Conservation (phyloP, 2,329 filamentous ascomycete genomes). For the Acrodontium crateriforme region DNA sequence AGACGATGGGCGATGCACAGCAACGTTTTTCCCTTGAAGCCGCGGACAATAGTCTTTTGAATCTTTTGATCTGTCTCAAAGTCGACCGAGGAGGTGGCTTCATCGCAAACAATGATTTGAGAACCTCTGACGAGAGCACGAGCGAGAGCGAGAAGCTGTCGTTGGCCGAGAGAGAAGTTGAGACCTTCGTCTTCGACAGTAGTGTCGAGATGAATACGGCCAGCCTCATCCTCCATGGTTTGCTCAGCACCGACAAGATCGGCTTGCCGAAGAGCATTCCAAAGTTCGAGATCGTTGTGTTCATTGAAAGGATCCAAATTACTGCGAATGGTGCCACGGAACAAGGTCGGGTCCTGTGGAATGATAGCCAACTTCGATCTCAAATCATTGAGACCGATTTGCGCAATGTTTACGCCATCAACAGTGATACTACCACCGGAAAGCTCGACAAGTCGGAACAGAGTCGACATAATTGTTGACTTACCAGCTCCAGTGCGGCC, state of each 20-base stretch:
- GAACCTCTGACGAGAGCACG: slow-evolving; percentile 76
- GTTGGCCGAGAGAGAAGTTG: slow-evolving; percentile 89
- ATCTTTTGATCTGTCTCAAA: slow-evolving; percentile 97
- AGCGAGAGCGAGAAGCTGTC: slow-evolving; percentile 88
- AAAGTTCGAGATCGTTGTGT: slow-evolving; percentile 63
- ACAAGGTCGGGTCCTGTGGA: slow-evolving; percentile 71
- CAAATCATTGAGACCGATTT: slow-evolving; percentile 59
- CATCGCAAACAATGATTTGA: slow-evolving; percentile 92
- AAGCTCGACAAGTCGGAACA: slow-evolving; percentile 54
- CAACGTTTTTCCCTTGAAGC: slow-evolving; percentile 75
- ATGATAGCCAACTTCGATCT: slow-evolving; percentile 63
- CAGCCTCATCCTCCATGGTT: slow-evolving; percentile 29
- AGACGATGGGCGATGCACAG: slow-evolving; percentile 87
- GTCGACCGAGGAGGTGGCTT: slow-evolving; percentile 84
- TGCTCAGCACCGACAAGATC: slow-evolving; percentile 49
- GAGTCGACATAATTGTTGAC: slow-evolving; percentile 67
- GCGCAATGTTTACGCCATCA: slow-evolving; percentile 47
- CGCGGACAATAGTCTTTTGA: slow-evolving; percentile 71
- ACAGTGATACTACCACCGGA: slow-evolving; percentile 34
- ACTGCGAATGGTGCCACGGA: slow-evolving; percentile 63
- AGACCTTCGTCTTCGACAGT: slow-evolving; percentile 85
- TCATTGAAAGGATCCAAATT: slow-evolving; percentile 73
- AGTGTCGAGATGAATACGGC: slow-evolving; percentile 68
- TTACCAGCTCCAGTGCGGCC: slow-evolving; percentile 74
- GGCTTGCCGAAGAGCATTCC: slow-evolving; percentile 63